Base-by-base conservation (phyloP, 2,329 filamentous ascomycete species). In the Lomentospora prolificans region DNA sequence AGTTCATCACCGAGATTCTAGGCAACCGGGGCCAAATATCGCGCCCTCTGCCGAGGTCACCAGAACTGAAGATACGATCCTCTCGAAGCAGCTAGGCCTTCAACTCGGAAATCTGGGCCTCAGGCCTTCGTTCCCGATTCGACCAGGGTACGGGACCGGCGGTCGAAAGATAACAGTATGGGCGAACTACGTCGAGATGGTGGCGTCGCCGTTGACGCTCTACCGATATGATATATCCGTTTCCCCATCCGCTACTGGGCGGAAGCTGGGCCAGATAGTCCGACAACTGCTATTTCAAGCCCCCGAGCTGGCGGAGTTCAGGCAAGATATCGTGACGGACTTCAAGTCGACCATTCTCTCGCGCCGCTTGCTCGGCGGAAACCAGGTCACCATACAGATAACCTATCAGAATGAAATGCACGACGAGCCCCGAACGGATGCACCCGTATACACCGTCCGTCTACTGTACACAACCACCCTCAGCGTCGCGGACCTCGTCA, bases 151-250 rank as follows among this genome's bases (percentile, higher is more conserved):
- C 59, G 78, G 78, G 22, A 70, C 63, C 3, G 61, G 59, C 3
- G 80, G 79, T 3, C 64, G 51, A 1, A 48, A 64, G 0, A 71
- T 79, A 2, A 60, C 67, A 1, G 66, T 82, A 0, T 81, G 77
- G 76, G 69, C 78, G 4, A 82, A 83, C 63, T 82, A 78, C 60
- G 81, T 80, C 60, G 66, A 66, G 1, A 56, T 82, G 53, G 61
- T 68, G 4, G 60, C 76, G 7, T 69, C 70, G 41, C 62, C 66
- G 2, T 24, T 55, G 17, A 58, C 60, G 0, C 57, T 80, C 4
- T 74, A 70, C 62, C 75, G 71, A 57, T 82, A 82, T 62, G 69
- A 67, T 3, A 58, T 81, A 8, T 64, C 69, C 1, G 70, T 74
- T 10, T 61, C 58, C 1, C 63, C 68, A 22, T 46, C 64, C 2